Evolutionary conservation across 2,329 filamentous ascomycete species (phyloP), one percentile per base, ranked within the genome.

Genomic region (Albophoma yamanashiensis): DNA sequence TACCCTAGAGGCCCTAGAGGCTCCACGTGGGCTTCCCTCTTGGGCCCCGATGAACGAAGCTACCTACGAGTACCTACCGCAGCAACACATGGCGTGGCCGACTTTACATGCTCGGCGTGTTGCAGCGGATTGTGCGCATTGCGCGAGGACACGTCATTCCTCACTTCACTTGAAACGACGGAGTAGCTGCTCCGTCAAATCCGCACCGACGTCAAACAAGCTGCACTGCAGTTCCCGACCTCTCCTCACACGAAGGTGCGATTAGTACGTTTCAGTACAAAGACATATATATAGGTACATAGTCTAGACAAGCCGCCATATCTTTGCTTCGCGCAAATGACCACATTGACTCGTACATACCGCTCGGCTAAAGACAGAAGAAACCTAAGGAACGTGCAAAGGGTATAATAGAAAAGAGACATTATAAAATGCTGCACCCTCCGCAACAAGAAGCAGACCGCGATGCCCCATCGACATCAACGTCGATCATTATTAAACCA

Each of bases 21-120:
- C 15, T 42, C 25, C 55, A 57, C 55, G 55, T 57, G 55, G 55
- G 53, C 39, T 58, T 40, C 43, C 50, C 52, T 39, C 38, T 62
- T 59, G 53, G 36, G 59, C 40, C 50, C 9, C 9, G 50, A 22
- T 8, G 31, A 55, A 55, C 50, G 50, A 55, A 34, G n/a, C n/a
- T n/a, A n/a, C n/a, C n/a, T n/a, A 22, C 50, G 14, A 53, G 15
- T 31, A 31, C 27, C 27, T 31, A 31, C 27, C 27, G 27, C 27
- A 38, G 14, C 8, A 11, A 11, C 36, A 38, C 36, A 12, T 31
- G 2, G 27, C 20, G 47, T 31, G 17, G 20, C 25, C 7, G 17
- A 27, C 50, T 36, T 53, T 0, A n/a, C 50, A 14, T n/a, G 50
- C 25, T 31, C 12, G 25, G 11, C 7, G 25, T 17, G 43, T 2